Conservation (phyloP, 441 rosid species). For the Raphanus hybrid region DNA sequence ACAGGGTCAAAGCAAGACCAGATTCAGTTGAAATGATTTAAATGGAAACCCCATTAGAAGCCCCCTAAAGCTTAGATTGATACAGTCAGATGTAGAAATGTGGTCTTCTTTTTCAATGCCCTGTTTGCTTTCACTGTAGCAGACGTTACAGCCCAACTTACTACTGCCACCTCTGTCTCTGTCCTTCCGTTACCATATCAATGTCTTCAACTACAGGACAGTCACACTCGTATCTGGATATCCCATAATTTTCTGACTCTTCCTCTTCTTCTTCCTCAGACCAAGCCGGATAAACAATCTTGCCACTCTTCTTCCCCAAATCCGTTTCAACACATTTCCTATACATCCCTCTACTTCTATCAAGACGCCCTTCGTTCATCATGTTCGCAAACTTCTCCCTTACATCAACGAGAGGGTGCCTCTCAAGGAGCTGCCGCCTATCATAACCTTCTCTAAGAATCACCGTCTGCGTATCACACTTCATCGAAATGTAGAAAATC, state of each 20-base stretch:
- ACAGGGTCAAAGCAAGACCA: not conserved
- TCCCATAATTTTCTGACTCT: conserved; percentile 38
- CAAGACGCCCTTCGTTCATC: conserved; percentile 68
- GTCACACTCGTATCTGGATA: conserved; percentile 51
- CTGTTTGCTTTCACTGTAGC: conserved; percentile 11
- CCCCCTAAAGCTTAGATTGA: too few species aligned
- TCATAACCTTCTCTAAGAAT: conserved; percentile 83
- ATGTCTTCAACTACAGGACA: conserved; percentile 6
- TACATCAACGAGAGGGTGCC: conserved; percentile 61
- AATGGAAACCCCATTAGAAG: too few species aligned
- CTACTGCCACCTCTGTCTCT: not conserved
- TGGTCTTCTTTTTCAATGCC: conserved; percentile 15
- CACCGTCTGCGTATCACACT: conserved; percentile 70
- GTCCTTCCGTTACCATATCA: not conserved
- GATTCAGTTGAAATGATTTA: not conserved
- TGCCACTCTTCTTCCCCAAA: conserved; percentile 18
- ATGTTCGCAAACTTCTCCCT: conserved; percentile 53
- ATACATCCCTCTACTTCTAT: conserved; percentile 68
- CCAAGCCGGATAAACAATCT: conserved; percentile 10
- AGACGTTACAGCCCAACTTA: not conserved
- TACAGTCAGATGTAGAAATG: not conserved
- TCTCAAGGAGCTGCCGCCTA: conserved; percentile 50
- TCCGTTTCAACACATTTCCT: conserved; percentile 25
- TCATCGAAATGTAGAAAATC: conserved; percentile 77
- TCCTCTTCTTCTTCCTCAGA: conserved; percentile 41